Percentiles rank a stretch among this genome's conserved stretches.
phyloP scores from a whole-genome alignment of 116 monocot genomes.

The Phalaenopsis hybrid region DNA sequence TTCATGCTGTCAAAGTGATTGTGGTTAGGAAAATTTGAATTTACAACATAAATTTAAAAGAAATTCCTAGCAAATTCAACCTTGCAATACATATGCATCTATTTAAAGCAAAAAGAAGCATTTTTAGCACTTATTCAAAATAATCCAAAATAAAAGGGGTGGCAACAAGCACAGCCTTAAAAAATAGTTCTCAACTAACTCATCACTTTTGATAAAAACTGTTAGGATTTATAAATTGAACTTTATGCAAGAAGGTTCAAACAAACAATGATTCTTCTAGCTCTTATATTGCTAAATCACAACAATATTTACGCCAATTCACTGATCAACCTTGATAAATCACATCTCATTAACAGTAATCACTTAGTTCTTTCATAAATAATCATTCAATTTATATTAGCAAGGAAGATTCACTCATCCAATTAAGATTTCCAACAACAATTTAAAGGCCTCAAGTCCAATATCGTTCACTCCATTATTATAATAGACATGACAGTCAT shows the following conservation, averaged over 20 bases:
- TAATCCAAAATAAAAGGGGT: background rate
- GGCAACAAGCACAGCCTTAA: background rate
- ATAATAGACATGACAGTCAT: background rate
- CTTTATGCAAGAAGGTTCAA: background rate
- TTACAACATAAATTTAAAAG: background rate
- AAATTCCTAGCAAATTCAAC: background rate
- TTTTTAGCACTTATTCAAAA: background rate
- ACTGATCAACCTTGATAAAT: background rate
- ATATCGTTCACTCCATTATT: background rate
- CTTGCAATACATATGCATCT: background rate
- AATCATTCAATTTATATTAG: background rate
- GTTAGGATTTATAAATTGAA: background rate
- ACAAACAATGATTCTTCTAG: background rate
- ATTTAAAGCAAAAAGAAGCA: background rate
- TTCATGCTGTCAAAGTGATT: background rate
- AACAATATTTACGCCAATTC: background rate
- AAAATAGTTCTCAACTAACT: background rate
- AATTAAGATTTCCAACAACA: too few species aligned
- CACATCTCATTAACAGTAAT: background rate
- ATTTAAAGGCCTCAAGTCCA: background rate
- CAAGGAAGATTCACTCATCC: background rate
- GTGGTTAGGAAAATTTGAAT: background rate
- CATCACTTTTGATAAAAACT: background rate
- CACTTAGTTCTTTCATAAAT: background rate
- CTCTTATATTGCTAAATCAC: background rate